Base-by-base conservation (phyloP, 768 basidiomycete species). In the Clavulina sp. region DNA sequence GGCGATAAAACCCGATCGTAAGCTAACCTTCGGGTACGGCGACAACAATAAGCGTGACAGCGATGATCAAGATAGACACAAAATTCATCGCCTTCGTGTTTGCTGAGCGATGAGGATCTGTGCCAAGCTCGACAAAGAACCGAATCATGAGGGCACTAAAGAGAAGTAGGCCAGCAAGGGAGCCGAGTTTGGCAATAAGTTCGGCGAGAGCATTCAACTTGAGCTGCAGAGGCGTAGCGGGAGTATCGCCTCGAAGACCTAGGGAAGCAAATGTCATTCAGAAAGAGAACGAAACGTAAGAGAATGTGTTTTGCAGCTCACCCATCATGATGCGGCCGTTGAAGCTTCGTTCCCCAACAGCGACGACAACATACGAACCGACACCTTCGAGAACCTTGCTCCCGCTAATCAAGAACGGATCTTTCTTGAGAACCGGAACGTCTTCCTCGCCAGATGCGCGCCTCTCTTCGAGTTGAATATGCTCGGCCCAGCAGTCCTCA, bases 241-340 rank as follows among this genome's bases (percentile, higher is more conserved):
- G 89, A 2, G 81, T 62, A 53, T 91, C 88, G 3, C 81, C 80
- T 50, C 84, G 82, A 44, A 97, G 76, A 47, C 87, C 91, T 92
- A 54, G 3, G 34, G 55, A 46, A 57, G 55, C 26, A 26, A 19
- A 34, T 24, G 1, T 46, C 1, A 26, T 9, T 46, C 24, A 46
- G 26, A 28, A 16, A 46, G 13, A 16, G n/a, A n/a, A 9, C 13
- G 13, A 24, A 9, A 16, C 16, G 13, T 16, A 7, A 32, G 5
- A 41, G 41, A 18, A 19, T 4, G 13, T 5, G 32, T 7, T 1
- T 6, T 23, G 59, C 1, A 13, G 24, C 81, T 32, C 60, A 93
- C 89, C 84, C 81, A 93, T 93, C 86, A 97, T 89, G 60, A 96
- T 91, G 41, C 89, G 77, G 36, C 95, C 95, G 62, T 96, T 89